Percentiles rank a stretch among this genome's conserved stretches.
phyloP scores from a whole-genome alignment of 371 early-diverging fungal genomes.

The Smittium culicis region DNA sequence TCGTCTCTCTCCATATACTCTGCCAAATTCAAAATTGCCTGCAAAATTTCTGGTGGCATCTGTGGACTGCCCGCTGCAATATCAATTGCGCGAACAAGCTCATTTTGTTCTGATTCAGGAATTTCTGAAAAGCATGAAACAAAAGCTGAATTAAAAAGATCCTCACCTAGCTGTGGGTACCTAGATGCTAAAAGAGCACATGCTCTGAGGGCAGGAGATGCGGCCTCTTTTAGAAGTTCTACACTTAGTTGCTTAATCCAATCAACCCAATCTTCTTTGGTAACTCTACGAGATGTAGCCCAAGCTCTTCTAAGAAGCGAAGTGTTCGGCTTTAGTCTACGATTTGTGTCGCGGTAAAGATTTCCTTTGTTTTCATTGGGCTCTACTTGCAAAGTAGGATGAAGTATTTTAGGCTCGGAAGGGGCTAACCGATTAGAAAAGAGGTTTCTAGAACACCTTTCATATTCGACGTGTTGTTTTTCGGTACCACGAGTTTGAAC shows the following conservation, averaged over 20 bases:
- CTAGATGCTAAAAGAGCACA: slow-evolving; percentile 69
- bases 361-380: not conserved
- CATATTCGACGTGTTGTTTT: slow-evolving; percentile 14
- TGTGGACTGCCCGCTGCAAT: slow-evolving; percentile 70
- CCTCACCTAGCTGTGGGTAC: slow-evolving; percentile 71
- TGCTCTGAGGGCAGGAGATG: slow-evolving; percentile 86
- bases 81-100: slow-evolving; percentile 71
- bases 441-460: slow-evolving; percentile 19
- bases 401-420: slow-evolving; percentile 11
- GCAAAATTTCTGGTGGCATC: slow-evolving; percentile 84
- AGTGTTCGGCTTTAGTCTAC: slow-evolving; percentile 75
- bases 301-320: slow-evolving; percentile 77
- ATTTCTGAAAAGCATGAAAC: slow-evolving; percentile 93
- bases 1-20: slow-evolving; percentile 98
- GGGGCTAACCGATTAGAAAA: slow-evolving; percentile 18
- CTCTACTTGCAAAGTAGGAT: slow-evolving; percentile 5
- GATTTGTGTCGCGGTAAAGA: not conserved
- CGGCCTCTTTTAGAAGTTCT: slow-evolving; percentile 90
- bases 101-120: slow-evolving; percentile 82
- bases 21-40: slow-evolving; percentile 80
- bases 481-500: slow-evolving; percentile 13
- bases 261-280: slow-evolving; percentile 91
- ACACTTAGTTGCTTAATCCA: slow-evolving; percentile 87
- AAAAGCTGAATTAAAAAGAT: slow-evolving; percentile 94
- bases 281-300: slow-evolving; percentile 79